Base-by-base conservation (phyloP, 108 stramenopile genomes). In the Cyclotella kingstonii region DNA sequence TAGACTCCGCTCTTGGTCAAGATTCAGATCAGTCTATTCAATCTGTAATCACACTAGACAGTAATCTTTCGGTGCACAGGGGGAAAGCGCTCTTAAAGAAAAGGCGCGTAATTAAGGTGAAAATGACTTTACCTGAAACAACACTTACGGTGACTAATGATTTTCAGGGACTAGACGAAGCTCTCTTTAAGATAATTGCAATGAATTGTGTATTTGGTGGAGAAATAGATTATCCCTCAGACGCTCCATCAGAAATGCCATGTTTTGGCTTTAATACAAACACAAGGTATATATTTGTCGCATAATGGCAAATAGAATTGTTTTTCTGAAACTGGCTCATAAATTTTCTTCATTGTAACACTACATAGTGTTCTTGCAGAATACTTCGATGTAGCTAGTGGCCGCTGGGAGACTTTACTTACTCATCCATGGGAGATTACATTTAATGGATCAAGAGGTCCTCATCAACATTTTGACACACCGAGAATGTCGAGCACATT, bases 91-190 rank as follows among this genome's bases (percentile, higher is more conserved):
- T 41, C 10, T 29, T 41, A 7, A 21, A 35, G 18, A 65, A 49
- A 43, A 45, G 42, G 22, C 55, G 63, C 14, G 34, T 48, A 45
- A 57, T 70, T 66, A 65, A 58, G 34, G 35, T 87, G 2, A 83
- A 81, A 33, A 17, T 84, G 19, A 93, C 89, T 5, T 62, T 88
- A 42, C 84, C 89, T 23, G 60, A 83, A 66, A 70, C 84, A 2
- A 76, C 52, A 15, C 21, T 87, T 6, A 84, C 87, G 48, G 50
- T 90, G 26, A 79, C 86, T 38, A 93, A 93, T 61, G 92, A 93
- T 60, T 72, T 93, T 14, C 89, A 93, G 60, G 89, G 89, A 0
- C 55, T 93, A 5, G 92, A 93, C 55, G 87, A 90, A 42, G 83
- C 92, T 9, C 61, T 93, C 31, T 86, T 93, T 55, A 80, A 87